Evolutionary conservation across 768 basidiomycete genomes (phyloP), one percentile per base, ranked within the genome.

Genomic region (Hygrocybe coccinea): DNA sequence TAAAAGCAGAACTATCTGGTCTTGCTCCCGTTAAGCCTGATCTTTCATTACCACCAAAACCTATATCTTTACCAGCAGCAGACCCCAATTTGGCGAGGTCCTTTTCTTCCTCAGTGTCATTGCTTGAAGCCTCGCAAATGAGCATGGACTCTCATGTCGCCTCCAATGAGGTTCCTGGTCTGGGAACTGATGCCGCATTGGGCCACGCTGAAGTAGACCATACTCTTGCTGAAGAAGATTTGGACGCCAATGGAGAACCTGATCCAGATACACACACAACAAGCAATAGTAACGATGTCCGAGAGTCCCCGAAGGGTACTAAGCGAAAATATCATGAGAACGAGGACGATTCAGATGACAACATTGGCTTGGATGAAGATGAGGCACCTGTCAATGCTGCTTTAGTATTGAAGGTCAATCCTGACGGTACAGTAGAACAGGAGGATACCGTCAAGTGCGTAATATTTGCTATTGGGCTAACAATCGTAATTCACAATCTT

Each of bases 371-470:
- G 44, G 78, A 81, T 37, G 82, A 82, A 17, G 77, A 84, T 14
- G 79, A 79, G 51, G 76, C 74, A 47, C 64, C 69, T 44, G 54
- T 69, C 35, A 64, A 67, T 33, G 68, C 75, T 35, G 70, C 79
- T 38, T 63, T 79, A 44, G 78, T 85, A 44, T 69, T 89, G 60
- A 90, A 89, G 67, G 88, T 95, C 52, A 91, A 89, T 64, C 61
- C 90, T 7, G 93, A 97, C 66, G 95, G 95, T 21, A 91, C 92
- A 0, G 95, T 97, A 25, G 90, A 95, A 53, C 95, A 98, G 70
- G 86, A 85, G 60, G 97, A 99, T 65, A 86, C 83, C 36, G 92
- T 99, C 62, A 87, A 86, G 95, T 95, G 70, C 61, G 88, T 76
- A 17, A 50, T 47, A 34, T 59, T 22, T 17, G 52, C 43, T 21